Evolutionary conservation across 192 early-diverging fungal genomes (phyloP).

Genomic region (Dissophora globulifera): DNA sequence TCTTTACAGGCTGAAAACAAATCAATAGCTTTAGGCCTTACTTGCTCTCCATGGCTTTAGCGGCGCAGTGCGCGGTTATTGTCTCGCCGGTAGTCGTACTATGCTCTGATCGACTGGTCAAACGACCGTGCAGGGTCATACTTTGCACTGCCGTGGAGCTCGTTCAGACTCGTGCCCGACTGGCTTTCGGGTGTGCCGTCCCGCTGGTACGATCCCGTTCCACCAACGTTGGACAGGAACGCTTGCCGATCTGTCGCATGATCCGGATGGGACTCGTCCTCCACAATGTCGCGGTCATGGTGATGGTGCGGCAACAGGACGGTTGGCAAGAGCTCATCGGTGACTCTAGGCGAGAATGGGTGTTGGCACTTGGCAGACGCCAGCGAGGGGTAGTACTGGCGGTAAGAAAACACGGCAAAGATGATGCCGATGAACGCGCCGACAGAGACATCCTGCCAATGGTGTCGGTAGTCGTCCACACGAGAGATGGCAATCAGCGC

Average conservation of each 20-base stretch:
- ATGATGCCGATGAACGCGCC: constrained; percentile 66
- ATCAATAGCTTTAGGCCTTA: not conserved
- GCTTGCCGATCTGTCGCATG: not conserved
- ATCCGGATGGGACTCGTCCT: not conserved
- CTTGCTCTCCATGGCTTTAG: too few species aligned
- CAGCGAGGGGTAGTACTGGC: constrained; percentile 73
- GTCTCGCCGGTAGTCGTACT: not conserved
- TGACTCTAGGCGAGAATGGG: constrained; percentile 29
- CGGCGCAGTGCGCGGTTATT: too few species aligned
- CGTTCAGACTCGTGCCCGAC: constrained; percentile 5
- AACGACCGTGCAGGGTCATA: not conserved
- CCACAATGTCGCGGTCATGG: constrained; percentile 1
- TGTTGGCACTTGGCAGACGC: constrained; percentile 13
- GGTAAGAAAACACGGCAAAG: constrained; percentile 75
- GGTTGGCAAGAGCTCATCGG: constrained; percentile 20
- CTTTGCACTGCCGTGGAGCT: not conserved
- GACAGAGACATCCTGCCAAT: constrained; percentile 79
- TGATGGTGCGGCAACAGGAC: constrained; percentile 33
- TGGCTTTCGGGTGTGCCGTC: not conserved
- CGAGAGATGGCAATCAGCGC: constrained; percentile 72
- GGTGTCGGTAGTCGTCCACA: constrained; percentile 81
- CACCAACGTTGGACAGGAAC: constrained; percentile 20
- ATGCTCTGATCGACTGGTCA: not conserved
- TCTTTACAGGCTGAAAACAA: too few species aligned
- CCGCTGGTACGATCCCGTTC: not conserved